Base-by-base conservation (phyloP, 306 rosid species). In the Hippophae gyantsensis region DNA sequence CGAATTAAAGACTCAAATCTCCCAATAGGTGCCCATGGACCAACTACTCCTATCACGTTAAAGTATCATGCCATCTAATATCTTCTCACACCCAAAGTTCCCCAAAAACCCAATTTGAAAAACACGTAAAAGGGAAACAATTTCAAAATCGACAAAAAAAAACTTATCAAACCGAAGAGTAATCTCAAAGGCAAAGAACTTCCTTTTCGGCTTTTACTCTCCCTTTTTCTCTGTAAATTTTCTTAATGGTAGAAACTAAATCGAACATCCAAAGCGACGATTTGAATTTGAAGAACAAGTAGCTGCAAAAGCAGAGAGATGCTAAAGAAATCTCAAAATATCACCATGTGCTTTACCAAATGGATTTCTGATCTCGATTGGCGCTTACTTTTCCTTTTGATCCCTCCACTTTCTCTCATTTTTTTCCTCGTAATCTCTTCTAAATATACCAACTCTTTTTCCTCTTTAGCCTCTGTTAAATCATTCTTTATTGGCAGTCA, bases 381-480 rank as follows among this genome's bases (percentile, higher is more conserved):
- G 74, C 95, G 98, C 0, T 49, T 72, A 9, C 57, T 84, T 13
- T 27, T 79, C 42, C 13, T 87, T 0, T 42, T 87, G 9, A 65
- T 77, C 12, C 76, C 81, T 69, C 70, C 82, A 6, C 53, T 92
- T 49, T 74, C 69, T 56, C 67, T 87, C 25, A 3, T 90, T 40
- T 5, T 74, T 52, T 79, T 83, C 60, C 40, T 81, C 51, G 68
- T 80, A 55, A 13, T 74, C 63, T 66, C 78, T 11, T 32, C 80
- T 11, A 2, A 65, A 6, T 54, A 81, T 44, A 26, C 70, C 25
- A 68, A 43, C 50, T 54, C 76, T 1, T 50, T 81, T 42, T 53
- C 73, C 13, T 32, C 81, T 40, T 52, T 79, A 13, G 54, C 65
- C 13, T 77, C 82, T 0, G 45, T 87, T 27, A 77, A 60, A 8